Base-by-base conservation (phyloP, 768 basidiomycete species). In the Agaricus sinodeliciosus region DNA sequence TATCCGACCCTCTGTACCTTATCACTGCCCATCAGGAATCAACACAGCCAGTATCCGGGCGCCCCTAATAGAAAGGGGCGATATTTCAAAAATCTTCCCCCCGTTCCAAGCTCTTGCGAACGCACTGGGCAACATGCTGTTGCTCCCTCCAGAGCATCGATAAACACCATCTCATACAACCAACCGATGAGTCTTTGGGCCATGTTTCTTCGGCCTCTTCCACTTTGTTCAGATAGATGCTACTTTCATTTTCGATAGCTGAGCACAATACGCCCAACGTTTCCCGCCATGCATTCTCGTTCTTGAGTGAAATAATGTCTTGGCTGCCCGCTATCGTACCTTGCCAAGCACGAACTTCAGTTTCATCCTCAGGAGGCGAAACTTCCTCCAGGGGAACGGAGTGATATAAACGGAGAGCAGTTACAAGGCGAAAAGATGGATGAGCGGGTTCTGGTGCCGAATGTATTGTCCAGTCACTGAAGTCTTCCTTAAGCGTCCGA, bases 401-500 rank as follows among this genome's bases (percentile, higher is more conserved):
- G 58, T 84, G 73, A 62, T 84, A 75, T 34, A 94, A 70, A 48
- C 87, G 78, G 60, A 96, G 70, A 9, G 84, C 79, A 22, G 80
- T 73, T 56, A 92, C 79, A 51, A 94, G 67, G 12, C 90, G 80
- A 68, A 85, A 94, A 1, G 91, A 95, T 0, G 91, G 90, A 58
- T 86, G 78, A 11, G 83, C 81, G 13, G 85, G 78, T 3, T 62
- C 60, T 9, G 84, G 82, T 2, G 72, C 69, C 9, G 71, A 70
- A 58, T 93, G 82, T 22, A 95, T 65, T 0, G 82, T 87, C 85
- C 91, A 94, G 53, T 91, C 81, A 25, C 94, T 94, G 63, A 36
- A 37, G 26, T 42, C 44, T 45, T 31, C 31, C 26, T 51, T 27
- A 46, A 27, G 28, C 37, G 42, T 39, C 50, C 18, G 28, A 41